Evolutionary conservation across 83 land plant genomes (phyloP).

Genomic region (Picea mariana): DNA sequence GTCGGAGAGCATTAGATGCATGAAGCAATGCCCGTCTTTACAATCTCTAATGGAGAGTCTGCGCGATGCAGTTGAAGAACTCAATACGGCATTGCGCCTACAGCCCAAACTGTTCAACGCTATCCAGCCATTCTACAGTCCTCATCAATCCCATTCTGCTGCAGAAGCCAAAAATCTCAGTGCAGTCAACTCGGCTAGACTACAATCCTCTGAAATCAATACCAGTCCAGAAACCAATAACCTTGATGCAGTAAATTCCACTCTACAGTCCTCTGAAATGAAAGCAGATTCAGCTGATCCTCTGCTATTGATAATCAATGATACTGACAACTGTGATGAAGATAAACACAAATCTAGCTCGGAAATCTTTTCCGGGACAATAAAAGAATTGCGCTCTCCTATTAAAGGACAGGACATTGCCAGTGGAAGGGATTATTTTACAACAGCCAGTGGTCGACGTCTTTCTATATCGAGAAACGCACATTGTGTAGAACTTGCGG

Average conservation of each 20-base stretch:
- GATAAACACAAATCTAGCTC: slow-evolving; percentile 22
- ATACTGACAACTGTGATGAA: neutral
- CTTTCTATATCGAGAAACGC: neutral
- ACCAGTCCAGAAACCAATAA: neutral
- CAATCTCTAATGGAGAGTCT: slow-evolving; percentile 46
- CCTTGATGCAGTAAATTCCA: too few species aligned
- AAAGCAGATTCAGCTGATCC: neutral
- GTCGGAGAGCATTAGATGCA: slow-evolving; percentile 43
- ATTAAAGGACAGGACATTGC: slow-evolving; percentile 9
- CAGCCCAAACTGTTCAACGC: slow-evolving; percentile 56
- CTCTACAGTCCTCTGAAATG: too few species aligned
- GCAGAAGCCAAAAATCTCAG: neutral
- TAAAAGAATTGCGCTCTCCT: neutral
- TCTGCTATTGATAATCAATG: neutral
- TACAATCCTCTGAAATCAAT: neutral
- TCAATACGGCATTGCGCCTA: slow-evolving; percentile 48
- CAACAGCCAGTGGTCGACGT: neutral
- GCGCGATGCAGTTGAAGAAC: slow-evolving; percentile 51
- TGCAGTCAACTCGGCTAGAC: neutral
- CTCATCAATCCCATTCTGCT: neutral
- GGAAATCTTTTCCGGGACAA: slow-evolving; percentile 17
- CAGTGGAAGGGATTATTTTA: neutral
- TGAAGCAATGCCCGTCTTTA: slow-evolving; percentile 39
- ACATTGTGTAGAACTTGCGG: slow-evolving; percentile 40
- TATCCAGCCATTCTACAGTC: neutral